Conservation (phyloP, 75 land plant genomes). For the Sequoia sempervirens region DNA sequence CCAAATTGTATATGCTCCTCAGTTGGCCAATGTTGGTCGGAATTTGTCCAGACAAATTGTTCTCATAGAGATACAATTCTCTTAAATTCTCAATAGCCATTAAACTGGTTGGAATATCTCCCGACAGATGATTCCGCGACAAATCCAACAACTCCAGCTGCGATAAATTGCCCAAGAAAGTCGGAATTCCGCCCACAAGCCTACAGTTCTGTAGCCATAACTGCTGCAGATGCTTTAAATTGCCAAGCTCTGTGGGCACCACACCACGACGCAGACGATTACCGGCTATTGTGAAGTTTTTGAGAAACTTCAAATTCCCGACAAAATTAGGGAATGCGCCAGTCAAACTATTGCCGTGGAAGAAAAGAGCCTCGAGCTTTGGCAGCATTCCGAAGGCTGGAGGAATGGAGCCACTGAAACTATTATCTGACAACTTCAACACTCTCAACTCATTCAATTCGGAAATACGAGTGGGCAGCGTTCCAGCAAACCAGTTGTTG, state of each 20-base stretch:
- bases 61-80: conserved; percentile 21
- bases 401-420: conserved; percentile 25
- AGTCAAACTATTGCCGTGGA: conserved; percentile 22
- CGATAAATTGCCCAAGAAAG: conserved; percentile 21
- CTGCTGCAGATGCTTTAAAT: conserved; percentile 12
- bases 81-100: conserved; percentile 14
- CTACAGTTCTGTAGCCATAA: conserved; percentile 13
- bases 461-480: conserved; percentile 4
- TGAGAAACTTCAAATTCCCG: conserved; percentile 16
- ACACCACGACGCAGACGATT: conserved; percentile 17
- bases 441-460: conserved; percentile 1
- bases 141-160: conserved; percentile 36
- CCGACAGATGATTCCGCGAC: conserved; percentile 39
- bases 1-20: conserved; percentile 5
- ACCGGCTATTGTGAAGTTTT: conserved; percentile 6
- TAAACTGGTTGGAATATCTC: conserved; percentile 41
- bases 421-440: conserved; percentile 13
- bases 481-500: conserved; percentile 8
- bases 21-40: conserved; percentile 18
- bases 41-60: conserved; percentile 33
- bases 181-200: conserved; percentile 36
- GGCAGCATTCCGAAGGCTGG: conserved; percentile 16
- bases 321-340: conserved; percentile 25
- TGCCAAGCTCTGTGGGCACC: conserved; percentile 19
- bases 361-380: conserved; percentile 17